Conservation (phyloP, 192 early-diverging fungal genomes). For the Pecoramyces ruminantium region DNA sequence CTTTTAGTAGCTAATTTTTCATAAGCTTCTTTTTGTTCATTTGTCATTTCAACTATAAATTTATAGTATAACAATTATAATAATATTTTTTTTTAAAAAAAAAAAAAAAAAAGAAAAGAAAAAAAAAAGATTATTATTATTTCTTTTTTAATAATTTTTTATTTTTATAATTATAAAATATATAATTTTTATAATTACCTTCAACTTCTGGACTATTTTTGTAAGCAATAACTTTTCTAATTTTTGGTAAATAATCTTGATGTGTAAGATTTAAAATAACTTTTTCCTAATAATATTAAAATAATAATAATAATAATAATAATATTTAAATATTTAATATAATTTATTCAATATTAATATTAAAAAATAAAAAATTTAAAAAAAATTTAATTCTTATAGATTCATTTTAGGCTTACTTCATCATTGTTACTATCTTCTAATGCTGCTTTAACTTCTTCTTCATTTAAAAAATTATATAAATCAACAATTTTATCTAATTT, state of each 20-base stretch:
- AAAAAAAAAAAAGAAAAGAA: no score
- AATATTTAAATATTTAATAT: no score
- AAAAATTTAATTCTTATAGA: no score
- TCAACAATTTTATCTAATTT: conserved; percentile 61
- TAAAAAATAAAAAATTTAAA: no score
- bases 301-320: no score
- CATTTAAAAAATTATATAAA: conserved; percentile 57
- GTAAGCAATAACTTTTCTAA: conserved; percentile 47
- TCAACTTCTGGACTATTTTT: conserved; percentile 31
- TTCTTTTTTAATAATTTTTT: no score
- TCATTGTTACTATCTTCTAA: conserved; percentile 62
- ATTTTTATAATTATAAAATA: no score
- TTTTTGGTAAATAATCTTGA: conserved; percentile 47
- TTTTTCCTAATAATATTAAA: conserved; percentile 46
- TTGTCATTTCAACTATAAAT: conserved; percentile 39
- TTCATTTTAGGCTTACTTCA: conserved; percentile 49
- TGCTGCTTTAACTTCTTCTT: conserved; percentile 74
- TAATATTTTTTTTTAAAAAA: no score
- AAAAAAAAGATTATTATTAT: no score
- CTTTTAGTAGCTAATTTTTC: conserved; percentile 73
- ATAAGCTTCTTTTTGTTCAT: conserved; percentile 75
- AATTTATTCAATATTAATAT: no score
- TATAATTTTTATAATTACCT: conserved; percentile 8
- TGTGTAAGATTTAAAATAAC: conserved; percentile 72
- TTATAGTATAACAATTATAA: no score